A percentile compares a stretch with the other conserved stretches of the same genome.
Conservation (phyloP, 352 stramenopile genomes). For the Pythium scleroteichum region DNA sequence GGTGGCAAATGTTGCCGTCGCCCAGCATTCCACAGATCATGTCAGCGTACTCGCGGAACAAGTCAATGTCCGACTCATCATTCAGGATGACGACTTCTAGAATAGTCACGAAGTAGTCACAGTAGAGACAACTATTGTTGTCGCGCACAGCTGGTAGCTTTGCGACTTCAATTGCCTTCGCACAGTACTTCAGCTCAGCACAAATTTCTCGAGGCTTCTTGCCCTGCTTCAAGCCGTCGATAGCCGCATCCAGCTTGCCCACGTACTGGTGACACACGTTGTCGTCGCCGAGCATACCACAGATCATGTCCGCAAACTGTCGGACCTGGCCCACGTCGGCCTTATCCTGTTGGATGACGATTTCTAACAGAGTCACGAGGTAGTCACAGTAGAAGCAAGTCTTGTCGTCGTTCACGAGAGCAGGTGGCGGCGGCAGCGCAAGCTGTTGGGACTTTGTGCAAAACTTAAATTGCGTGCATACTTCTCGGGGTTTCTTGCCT, state of each 20-base stretch:
- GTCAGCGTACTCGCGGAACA: slow-evolving; percentile 69
- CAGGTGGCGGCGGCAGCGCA: background rate
- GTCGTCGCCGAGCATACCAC: slow-evolving; percentile 58
- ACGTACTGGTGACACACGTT: slow-evolving; percentile 70
- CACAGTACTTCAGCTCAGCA: slow-evolving; percentile 17
- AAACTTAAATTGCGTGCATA: slow-evolving; percentile 58
- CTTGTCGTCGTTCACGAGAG: slow-evolving; percentile 26
- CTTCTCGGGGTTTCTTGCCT: slow-evolving; percentile 53
- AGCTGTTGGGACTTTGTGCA: slow-evolving; percentile 24
- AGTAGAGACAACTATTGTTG: slow-evolving; percentile 62
- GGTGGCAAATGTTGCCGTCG: slow-evolving; percentile 57
- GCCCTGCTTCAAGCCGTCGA: slow-evolving; percentile 60
- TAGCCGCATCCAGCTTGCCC: slow-evolving; percentile 57
- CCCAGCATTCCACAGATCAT: slow-evolving; percentile 78
- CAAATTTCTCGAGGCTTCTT: slow-evolving; percentile 69
- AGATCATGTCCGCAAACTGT: slow-evolving; percentile 74
- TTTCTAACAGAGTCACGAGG: slow-evolving; percentile 54
- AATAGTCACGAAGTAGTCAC: slow-evolving; percentile 65
- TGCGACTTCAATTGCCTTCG: background rate
- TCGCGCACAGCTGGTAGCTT: background rate
- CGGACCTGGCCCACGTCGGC: slow-evolving; percentile 58
- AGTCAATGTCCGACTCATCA: slow-evolving; percentile 46
- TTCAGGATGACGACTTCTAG: slow-evolving; percentile 59
- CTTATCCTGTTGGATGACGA: slow-evolving; percentile 59
- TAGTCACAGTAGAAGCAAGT: slow-evolving; percentile 71